phyloP scores from a whole-genome alignment of 2,329 filamentous ascomycete species.

The Hyphodiscus sp. region DNA sequence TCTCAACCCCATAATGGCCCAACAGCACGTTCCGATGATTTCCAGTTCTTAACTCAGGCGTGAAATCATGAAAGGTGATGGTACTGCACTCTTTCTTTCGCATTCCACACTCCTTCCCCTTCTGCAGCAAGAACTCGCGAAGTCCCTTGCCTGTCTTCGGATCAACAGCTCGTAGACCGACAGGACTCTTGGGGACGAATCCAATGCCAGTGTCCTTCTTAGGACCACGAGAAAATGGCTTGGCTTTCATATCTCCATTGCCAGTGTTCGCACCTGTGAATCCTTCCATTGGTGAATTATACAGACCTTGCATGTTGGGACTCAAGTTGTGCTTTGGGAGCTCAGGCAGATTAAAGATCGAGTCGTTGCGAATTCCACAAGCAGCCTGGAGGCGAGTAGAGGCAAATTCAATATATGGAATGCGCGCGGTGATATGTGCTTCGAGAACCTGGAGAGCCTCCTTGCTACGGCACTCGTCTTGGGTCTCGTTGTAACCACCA shows the following conservation, averaged over 20 bases:
- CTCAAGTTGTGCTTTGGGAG: not conserved
- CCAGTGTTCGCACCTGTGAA: not conserved
- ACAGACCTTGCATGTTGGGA: not conserved
- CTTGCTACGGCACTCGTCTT: not conserved
- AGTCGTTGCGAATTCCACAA: slow-evolving; percentile 17
- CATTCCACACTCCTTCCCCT: slow-evolving; percentile 14
- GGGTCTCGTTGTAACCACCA: not conserved
- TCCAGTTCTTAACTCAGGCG: slow-evolving; percentile 16
- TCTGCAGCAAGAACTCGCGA: slow-evolving; percentile 20
- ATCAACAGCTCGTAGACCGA: slow-evolving; percentile 12
- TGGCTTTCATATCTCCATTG: not conserved
- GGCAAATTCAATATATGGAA: slow-evolving; percentile 10
- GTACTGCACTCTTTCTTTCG: slow-evolving; percentile 16
- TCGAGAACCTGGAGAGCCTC: slow-evolving; percentile 4
- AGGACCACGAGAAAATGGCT: not conserved
- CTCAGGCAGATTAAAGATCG: slow-evolving; percentile 13
- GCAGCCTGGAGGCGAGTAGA: slow-evolving; percentile 19
- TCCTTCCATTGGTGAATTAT: not conserved
- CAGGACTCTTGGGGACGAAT: not conserved
- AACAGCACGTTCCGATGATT: slow-evolving; percentile 15
- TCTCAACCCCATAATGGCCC: slow-evolving; percentile 13
- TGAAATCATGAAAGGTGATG: slow-evolving; percentile 26
- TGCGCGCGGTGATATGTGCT: slow-evolving; percentile 9
- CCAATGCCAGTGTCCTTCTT: not conserved
- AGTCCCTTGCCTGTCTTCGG: slow-evolving; percentile 22